These are phyloP conservation scores for Schoenoplectus tabernaemontani DNA, from an alignment of 202 grass and related monocot genomes.

Conservation along the genomic window DNA sequence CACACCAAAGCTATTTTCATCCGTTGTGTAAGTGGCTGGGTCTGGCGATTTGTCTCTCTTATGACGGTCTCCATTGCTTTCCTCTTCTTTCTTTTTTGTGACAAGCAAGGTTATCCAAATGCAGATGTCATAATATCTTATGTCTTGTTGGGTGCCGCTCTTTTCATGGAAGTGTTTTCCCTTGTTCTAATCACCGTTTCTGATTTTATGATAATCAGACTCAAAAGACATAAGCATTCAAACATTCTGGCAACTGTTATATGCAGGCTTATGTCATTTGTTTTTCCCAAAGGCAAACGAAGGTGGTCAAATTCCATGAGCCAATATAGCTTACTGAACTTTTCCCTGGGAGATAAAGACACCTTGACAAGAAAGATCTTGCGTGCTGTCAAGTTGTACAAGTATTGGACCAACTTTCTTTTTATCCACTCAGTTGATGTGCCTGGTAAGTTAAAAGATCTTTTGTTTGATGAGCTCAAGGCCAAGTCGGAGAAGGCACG, in stretches of 20 bases:
- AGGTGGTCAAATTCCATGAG: conserved; percentile 45
- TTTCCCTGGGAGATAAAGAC: conserved; percentile 20
- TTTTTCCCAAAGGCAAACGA: conserved; percentile 19
- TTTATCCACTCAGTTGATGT: conserved; percentile 10
- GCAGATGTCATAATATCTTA: conserved; percentile 23
- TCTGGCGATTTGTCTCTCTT: conserved; percentile 17
- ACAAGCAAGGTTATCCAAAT: neutral
- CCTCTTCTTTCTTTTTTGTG: neutral
- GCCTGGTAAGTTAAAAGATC: conserved; percentile 18
- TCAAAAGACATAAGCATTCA: neutral
- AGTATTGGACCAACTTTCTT: conserved; percentile 25
- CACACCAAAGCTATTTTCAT: conserved; percentile 37
- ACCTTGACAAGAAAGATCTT: neutral
- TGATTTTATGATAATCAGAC: conserved; percentile 27
- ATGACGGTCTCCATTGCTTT: neutral
- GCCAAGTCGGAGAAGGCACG: conserved; percentile 19
- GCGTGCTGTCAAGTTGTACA: conserved; percentile 7
- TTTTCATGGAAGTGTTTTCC: conserved; percentile 27
- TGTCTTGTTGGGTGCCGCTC: conserved; percentile 28
- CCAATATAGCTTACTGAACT: conserved; percentile 35
- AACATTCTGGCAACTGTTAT: neutral
- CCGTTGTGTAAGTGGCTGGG: neutral
- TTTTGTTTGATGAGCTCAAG: conserved; percentile 38
- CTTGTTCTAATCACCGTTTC: conserved; percentile 27
- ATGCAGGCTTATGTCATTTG: neutral